Conservation (phyloP, 1,284 basidiomycete genomes). For the Rhodotorula sp. region DNA sequence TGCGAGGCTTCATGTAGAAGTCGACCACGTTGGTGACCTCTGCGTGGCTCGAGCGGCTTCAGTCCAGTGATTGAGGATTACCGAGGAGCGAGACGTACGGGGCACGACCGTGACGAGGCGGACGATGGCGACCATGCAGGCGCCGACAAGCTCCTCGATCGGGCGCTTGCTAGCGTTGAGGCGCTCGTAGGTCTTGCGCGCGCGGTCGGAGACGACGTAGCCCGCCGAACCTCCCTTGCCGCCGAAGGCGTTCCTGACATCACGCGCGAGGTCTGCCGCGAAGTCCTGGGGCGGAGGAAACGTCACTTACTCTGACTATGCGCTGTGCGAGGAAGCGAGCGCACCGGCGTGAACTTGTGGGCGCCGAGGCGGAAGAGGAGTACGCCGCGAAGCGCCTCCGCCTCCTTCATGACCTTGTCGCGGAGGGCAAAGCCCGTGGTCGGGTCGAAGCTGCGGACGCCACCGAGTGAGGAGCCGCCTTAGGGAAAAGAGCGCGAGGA, state of each 20-base stretch:
- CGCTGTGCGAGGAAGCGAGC: neutral
- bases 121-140: conserved; percentile 6
- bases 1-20: conserved; percentile 17
- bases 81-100: neutral
- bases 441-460: conserved; percentile 30
- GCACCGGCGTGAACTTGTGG: conserved; percentile 13
- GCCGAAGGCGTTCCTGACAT: conserved; percentile 10
- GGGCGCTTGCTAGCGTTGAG: conserved; percentile 14
- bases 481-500: conserved; percentile 53
- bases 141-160: conserved; percentile 23
- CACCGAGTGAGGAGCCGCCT: conserved; percentile 55
- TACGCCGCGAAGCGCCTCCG: conserved; percentile 17
- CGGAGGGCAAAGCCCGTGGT: conserved; percentile 36
- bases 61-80: neutral
- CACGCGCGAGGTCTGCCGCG: neutral
- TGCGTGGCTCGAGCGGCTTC: neutral
- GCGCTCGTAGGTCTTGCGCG: conserved; percentile 27
- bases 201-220: conserved; percentile 9
- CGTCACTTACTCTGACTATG: no score
- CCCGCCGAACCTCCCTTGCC: neutral
- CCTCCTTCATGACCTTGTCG: conserved; percentile 21
- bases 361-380: conserved; percentile 29
- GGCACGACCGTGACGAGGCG: conserved; percentile 19
- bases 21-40: conserved; percentile 35
- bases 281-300: neutral